Evolutionary conservation across 2,329 filamentous ascomycete genomes (phyloP).

Genomic region (Ceratocystis harringtonii): DNA sequence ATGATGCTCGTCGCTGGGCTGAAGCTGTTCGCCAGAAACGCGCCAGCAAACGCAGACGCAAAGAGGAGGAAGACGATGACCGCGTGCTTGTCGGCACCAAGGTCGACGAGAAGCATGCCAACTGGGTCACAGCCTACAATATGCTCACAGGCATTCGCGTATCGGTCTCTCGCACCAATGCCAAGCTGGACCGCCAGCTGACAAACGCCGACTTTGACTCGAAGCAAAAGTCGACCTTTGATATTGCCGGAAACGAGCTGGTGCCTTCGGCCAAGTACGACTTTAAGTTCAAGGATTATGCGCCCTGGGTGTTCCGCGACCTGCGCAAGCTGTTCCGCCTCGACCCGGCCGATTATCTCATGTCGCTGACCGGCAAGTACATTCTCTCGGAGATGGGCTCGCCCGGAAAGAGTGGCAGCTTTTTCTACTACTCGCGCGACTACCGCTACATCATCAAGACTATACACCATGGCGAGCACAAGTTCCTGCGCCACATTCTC

Average conservation of each 20-base stretch:
- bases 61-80: constrained; percentile 83
- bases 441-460: constrained; percentile 99
- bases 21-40: constrained; percentile 86
- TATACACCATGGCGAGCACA: constrained; percentile 89
- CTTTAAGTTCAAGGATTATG: constrained; percentile 99
- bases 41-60: constrained; percentile 68
- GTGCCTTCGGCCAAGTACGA: constrained; percentile 98
- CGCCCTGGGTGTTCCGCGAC: constrained; percentile 97
- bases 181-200: constrained; percentile 81
- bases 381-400: constrained; percentile 94
- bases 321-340: constrained; percentile 75
- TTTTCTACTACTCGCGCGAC: constrained; percentile 98
- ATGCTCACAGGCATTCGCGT: constrained; percentile 99
- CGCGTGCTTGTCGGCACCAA: constrained; percentile 91
- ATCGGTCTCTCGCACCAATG: constrained; percentile 88
- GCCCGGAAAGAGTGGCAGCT: constrained; percentile 94
- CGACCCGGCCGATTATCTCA: constrained; percentile 92
- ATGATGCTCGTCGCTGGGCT: constrained; percentile 82
- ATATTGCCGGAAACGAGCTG: constrained; percentile 83
- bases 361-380: constrained; percentile 97
- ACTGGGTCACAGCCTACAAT: constrained; percentile 97
- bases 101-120: constrained; percentile 91
- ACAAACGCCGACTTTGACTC: constrained; percentile 85
- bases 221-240: constrained; percentile 92
- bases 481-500: constrained; percentile 67